phyloP scores from a whole-genome alignment of 1,139 yeast species.

The Ogataea hybrid region DNA sequence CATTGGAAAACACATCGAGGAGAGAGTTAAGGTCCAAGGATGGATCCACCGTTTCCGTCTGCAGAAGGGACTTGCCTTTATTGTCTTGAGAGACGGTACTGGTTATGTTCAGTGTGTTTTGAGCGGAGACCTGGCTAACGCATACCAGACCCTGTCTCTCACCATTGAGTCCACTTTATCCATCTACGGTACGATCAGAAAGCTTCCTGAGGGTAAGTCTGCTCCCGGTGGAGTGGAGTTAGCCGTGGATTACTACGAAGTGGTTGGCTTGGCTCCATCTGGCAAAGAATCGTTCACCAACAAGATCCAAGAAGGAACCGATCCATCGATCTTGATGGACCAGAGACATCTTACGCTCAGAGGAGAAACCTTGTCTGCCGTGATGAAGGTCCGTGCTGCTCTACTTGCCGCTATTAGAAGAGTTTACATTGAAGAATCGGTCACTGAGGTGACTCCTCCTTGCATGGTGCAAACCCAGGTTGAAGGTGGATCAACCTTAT shows the following conservation, averaged over 20 bases:
- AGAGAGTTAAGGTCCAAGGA: constrained; percentile 78
- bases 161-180: constrained; percentile 85
- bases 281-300: constrained; percentile 96
- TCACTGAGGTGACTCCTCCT: too few species aligned
- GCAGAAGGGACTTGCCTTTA: constrained; percentile 89
- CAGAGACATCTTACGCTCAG: too few species aligned
- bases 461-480: too few species aligned
- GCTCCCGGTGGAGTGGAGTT: constrained; percentile 99
- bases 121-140: constrained; percentile 88
- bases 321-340: too few species aligned
- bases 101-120: constrained; percentile 88
- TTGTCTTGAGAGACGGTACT: constrained; percentile 93
- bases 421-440: too few species aligned
- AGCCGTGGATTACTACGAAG: constrained; percentile 81
- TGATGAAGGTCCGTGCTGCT: too few species aligned
- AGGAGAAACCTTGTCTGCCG: too few species aligned
- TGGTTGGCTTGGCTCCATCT: constrained; percentile 91
- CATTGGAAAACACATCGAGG: constrained; percentile 50
- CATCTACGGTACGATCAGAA: constrained; percentile 74
- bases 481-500: too few species aligned
- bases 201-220: constrained; percentile 91
- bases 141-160: constrained; percentile 77
- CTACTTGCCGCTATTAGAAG: too few species aligned
- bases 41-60: constrained; percentile 95
- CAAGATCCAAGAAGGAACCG: too few species aligned